These are phyloP conservation scores for Lactarius pseudohatsudake DNA, from an alignment of 768 basidiomycete genomes.

Conservation along the genomic window DNA sequence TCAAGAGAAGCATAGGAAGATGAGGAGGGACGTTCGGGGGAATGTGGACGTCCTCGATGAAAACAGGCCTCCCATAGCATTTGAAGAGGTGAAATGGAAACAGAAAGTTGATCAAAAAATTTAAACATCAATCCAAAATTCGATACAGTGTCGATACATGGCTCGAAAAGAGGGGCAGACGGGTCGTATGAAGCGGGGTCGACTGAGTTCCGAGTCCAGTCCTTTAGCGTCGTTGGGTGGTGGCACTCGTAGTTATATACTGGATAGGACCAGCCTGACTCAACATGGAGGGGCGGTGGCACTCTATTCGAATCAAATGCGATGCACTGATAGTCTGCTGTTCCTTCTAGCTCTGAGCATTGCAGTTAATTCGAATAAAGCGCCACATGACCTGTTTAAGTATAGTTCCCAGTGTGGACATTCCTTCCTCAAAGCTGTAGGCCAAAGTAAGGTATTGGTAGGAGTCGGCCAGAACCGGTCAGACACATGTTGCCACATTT, in stretches of 20 bases:
- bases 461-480: background rate
- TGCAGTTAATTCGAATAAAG: background rate
- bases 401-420: background rate
- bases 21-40: background rate
- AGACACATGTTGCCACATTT: too few relatives aligned
- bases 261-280: background rate
- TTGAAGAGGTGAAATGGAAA: background rate
- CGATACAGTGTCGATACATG: slow-evolving; percentile 2
- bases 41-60: background rate
- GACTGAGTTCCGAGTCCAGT: background rate
- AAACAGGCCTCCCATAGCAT: slow-evolving; percentile 9
- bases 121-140: slow-evolving; percentile 13
- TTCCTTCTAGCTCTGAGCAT: background rate
- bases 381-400: slow-evolving; percentile 5
- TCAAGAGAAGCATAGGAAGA: slow-evolving; percentile 12
- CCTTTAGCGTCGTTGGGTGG: slow-evolving; percentile 3
- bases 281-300: slow-evolving; percentile 14
- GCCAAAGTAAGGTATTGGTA: background rate
- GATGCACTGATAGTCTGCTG: background rate
- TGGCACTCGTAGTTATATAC: background rate
- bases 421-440: background rate
- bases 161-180: background rate
- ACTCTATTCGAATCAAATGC: slow-evolving; percentile 8
- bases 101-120: background rate
- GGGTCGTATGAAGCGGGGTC: slow-evolving; percentile 5